Percentiles rank a stretch among this genome's conserved stretches.
These are phyloP conservation scores for Hevea brasiliensis DNA, from an alignment of 345 rosid species.

Conservation along the genomic window DNA sequence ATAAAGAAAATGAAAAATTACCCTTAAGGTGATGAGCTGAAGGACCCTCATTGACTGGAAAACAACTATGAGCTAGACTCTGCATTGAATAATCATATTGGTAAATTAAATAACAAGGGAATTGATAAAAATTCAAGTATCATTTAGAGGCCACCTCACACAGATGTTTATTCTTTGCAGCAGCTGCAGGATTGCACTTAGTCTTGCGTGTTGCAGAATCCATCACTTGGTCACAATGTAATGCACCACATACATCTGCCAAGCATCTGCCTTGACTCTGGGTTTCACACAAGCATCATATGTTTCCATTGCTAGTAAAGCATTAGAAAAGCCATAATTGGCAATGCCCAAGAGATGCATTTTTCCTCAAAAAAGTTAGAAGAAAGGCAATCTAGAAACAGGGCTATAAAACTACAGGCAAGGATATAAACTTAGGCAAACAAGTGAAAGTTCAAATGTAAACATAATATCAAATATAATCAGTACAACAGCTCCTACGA, in stretches of 20 bases:
- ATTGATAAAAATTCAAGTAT: background rate
- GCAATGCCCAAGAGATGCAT: background rate
- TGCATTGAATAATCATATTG: slow-evolving; percentile 25
- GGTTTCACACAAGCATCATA: slow-evolving; percentile 20
- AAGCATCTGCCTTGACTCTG: slow-evolving; percentile 32
- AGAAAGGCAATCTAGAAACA: background rate
- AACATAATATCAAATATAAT: background rate
- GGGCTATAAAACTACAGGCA: background rate
- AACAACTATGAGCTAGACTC: slow-evolving; percentile 32
- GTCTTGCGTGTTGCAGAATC: slow-evolving; percentile 25
- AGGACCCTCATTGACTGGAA: slow-evolving; percentile 31
- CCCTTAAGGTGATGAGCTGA: slow-evolving; percentile 33
- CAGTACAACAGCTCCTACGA: background rate
- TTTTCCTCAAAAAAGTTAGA: background rate
- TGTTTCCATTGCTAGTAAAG: slow-evolving; percentile 16
- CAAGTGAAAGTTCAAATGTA: background rate
- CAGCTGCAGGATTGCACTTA: slow-evolving; percentile 36
- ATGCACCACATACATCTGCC: slow-evolving; percentile 35
- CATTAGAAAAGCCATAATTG: background rate
- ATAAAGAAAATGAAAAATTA: slow-evolving; percentile 18
- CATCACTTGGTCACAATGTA: slow-evolving; percentile 33
- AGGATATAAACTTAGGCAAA: background rate
- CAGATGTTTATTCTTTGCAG: slow-evolving; percentile 29
- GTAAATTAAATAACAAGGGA: background rate
- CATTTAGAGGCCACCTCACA: slow-evolving; percentile 29